Percentiles rank a stretch among this genome's conserved stretches.
phyloP scores from a whole-genome alignment of 2,329 filamentous ascomycete genomes.

The Colletotrichum sp. region DNA sequence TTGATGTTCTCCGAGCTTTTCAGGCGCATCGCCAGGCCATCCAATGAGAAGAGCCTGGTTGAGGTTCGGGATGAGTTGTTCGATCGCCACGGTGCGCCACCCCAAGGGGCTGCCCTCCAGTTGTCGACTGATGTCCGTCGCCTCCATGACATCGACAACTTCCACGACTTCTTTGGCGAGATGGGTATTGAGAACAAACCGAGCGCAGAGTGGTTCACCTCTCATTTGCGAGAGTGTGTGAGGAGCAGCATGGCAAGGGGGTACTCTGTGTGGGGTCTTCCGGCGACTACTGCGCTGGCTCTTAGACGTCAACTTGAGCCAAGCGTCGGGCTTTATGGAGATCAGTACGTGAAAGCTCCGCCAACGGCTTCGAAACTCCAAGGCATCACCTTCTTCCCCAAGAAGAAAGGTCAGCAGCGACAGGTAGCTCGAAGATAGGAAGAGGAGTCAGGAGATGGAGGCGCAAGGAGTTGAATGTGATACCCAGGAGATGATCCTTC shows the following conservation, averaged over 20 bases:
- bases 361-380: background rate
- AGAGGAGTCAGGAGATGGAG: background rate
- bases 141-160: constrained; percentile 45
- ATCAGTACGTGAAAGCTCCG: background rate
- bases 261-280: constrained; percentile 29
- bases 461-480: background rate
- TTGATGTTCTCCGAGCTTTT: constrained; percentile 60
- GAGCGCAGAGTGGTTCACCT: constrained; percentile 30
- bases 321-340: background rate
- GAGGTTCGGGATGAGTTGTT: constrained; percentile 51
- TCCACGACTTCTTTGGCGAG: constrained; percentile 43
- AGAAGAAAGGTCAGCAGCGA: background rate
- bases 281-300: background rate
- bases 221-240: constrained; percentile 37
- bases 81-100: constrained; percentile 49
- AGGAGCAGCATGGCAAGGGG: constrained; percentile 34
- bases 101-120: constrained; percentile 38
- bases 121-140: constrained; percentile 48
- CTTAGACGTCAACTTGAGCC: background rate
- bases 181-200: constrained; percentile 44
- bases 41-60: constrained; percentile 34
- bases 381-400: background rate
- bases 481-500: background rate
- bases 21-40: constrained; percentile 45
- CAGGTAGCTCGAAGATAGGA: background rate